Conservation (phyloP, 2,329 filamentous ascomycete species). For the Rutstroemia sp. region DNA sequence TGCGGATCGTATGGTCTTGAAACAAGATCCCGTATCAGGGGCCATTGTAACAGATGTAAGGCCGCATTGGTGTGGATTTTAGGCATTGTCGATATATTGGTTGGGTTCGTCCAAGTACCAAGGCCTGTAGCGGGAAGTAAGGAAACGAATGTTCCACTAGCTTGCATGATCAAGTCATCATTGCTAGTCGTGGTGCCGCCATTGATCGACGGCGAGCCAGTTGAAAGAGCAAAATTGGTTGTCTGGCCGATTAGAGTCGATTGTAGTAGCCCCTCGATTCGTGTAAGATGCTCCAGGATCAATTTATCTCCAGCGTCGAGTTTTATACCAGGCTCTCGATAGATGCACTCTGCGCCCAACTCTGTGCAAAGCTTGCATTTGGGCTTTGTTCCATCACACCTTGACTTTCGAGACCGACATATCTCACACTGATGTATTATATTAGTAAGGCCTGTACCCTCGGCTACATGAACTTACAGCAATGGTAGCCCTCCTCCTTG, state of each 20-base stretch:
- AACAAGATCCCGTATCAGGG: conserved; percentile 70
- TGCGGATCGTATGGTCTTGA: conserved; percentile 72
- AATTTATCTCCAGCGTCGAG: conserved; percentile 81
- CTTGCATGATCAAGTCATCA: conserved; percentile 44
- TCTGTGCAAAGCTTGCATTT: conserved; percentile 82
- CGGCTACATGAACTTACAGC: conserved; percentile 42
- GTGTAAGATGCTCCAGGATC: conserved; percentile 69
- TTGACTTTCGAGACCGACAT: conserved; percentile 71
- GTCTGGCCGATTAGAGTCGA: conserved; percentile 50
- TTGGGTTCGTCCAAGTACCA: conserved; percentile 60
- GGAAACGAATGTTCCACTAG: conserved; percentile 40
- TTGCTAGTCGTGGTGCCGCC: conserved; percentile 54
- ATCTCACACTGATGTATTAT: conserved; percentile 58
- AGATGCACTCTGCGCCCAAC: conserved; percentile 74
- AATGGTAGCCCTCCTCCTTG: conserved; percentile 56
- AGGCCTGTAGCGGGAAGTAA: conserved; percentile 57
- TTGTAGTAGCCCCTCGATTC: conserved; percentile 74
- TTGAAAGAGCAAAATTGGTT: conserved; percentile 47
- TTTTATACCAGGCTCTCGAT: conserved; percentile 80
- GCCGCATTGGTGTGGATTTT: conserved; percentile 78
- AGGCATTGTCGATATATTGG: conserved; percentile 79
- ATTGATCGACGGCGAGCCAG: conserved; percentile 58
- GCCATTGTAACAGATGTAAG: conserved; percentile 72
- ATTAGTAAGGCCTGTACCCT: not conserved
- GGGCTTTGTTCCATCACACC: conserved; percentile 71